Conservation (phyloP, 78 protist genomes). For the Dictyostelium brefeldianum region DNA sequence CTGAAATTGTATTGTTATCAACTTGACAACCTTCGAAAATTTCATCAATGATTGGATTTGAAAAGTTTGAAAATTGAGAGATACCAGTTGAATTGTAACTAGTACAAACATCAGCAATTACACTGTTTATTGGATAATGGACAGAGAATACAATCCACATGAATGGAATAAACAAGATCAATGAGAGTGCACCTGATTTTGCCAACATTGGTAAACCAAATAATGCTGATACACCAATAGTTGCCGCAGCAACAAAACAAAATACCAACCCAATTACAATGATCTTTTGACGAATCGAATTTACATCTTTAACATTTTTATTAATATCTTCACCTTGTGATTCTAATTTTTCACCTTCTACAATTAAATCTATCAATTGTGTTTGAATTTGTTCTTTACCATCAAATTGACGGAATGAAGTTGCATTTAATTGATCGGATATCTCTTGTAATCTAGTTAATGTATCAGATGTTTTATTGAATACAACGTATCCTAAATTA, state of each 20-base stretch:
- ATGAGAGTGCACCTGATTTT: background rate
- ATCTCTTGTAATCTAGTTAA: background rate
- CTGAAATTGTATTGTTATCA: background rate
- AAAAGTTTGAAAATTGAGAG: background rate
- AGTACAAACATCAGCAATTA: conserved; percentile 40
- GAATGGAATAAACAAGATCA: conserved; percentile 58
- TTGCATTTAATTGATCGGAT: background rate
- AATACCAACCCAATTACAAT: conserved; percentile 42
- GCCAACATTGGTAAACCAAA: conserved; percentile 24
- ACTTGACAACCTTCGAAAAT: conserved; percentile 46
- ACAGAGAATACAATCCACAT: conserved; percentile 72
- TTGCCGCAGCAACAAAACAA: background rate
- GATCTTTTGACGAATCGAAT: background rate
- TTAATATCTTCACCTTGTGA: background rate
- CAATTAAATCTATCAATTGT: background rate
- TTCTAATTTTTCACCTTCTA: background rate
- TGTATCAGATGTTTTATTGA: conserved; percentile 10
- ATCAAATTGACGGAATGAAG: background rate
- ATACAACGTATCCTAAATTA: conserved; percentile 10
- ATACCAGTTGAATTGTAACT: conserved; percentile 28
- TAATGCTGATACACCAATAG: background rate
- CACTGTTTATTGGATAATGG: conserved; percentile 64
- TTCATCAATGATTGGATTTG: conserved; percentile 32
- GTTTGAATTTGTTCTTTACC: background rate
- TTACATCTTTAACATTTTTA: background rate